phyloP scores from a whole-genome alignment of 345 rosid species.

The Gossypium turneri region DNA sequence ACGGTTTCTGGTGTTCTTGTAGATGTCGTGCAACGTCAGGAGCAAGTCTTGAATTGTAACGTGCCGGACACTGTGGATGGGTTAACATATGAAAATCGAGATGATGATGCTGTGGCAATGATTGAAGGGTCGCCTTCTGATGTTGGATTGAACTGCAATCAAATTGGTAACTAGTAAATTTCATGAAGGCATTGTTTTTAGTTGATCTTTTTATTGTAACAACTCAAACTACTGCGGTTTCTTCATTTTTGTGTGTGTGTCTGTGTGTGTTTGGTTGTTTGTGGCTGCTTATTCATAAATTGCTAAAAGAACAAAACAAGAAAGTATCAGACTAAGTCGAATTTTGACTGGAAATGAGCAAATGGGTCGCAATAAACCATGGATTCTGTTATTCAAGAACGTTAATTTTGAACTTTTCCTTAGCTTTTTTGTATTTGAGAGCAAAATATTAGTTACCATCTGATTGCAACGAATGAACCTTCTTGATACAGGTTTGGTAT shows the following conservation, averaged over 20 bases:
- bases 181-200: not conserved
- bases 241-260: not conserved
- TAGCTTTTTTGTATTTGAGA: not conserved
- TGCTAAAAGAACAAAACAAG: not conserved
- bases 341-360: not conserved
- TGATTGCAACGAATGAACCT: not conserved
- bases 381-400: not conserved
- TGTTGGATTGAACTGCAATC: conserved; percentile 22
- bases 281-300: not conserved
- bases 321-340: not conserved
- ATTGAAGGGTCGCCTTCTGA: conserved; percentile 48
- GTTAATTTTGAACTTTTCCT: not conserved
- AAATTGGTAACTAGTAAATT: conserved; percentile 26
- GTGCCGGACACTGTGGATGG: conserved; percentile 50
- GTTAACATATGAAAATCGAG: conserved; percentile 46
- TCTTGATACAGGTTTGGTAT: not conserved
- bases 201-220: not conserved
- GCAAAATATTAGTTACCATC: not conserved
- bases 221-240: not conserved
- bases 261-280: not conserved
- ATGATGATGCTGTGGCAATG: conserved; percentile 56
- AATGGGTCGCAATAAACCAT: not conserved
- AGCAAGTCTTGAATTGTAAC: conserved; percentile 47
- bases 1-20: not conserved
- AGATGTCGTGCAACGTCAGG: conserved; percentile 34